A percentile compares a stretch with the other conserved stretches of the same genome.
Evolutionary conservation across 139 green algal genomes (phyloP).

Genomic region (Chlamydomonas sp.): DNA sequence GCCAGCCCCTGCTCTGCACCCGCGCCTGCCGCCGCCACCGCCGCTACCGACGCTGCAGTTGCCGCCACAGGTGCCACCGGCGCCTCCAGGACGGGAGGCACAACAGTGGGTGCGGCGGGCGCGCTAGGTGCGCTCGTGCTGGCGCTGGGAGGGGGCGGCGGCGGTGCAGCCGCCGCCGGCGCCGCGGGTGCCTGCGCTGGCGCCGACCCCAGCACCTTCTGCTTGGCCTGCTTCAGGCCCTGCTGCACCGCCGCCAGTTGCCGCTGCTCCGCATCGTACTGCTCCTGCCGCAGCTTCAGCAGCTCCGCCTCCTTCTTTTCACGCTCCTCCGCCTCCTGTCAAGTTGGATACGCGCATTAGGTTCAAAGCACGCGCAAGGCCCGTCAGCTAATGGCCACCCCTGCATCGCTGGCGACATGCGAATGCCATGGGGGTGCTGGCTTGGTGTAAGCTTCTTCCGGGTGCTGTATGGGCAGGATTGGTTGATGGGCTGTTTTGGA

Average conservation of each 20-base stretch:
- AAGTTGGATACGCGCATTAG: not conserved
- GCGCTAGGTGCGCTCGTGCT: not conserved
- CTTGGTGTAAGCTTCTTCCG: too few species aligned
- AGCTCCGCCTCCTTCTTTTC: slow-evolving; percentile 29
- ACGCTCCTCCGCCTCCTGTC: slow-evolving; percentile 31
- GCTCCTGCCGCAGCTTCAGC: slow-evolving; percentile 23
- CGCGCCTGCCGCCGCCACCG: too few species aligned
- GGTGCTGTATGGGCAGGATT: not conserved
- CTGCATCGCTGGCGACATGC: too few species aligned
- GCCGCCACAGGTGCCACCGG: not conserved
- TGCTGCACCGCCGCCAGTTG: slow-evolving; percentile 35
- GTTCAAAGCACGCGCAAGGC: too few species aligned
- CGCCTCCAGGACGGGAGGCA: too few species aligned
- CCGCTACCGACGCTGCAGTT: too few species aligned
- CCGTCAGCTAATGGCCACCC: too few species aligned
- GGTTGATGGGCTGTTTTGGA: not conserved
- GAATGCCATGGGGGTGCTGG: too few species aligned
- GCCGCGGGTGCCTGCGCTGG: not conserved
- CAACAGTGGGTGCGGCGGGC: too few species aligned
- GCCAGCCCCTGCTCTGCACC: too few species aligned
- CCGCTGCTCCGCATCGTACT: slow-evolving; percentile 43
- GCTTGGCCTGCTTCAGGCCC: slow-evolving; percentile 35
- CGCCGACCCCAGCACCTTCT: slow-evolving; percentile 28
- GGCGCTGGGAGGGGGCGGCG: not conserved
- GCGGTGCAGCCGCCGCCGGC: not conserved